Conservation (phyloP, 805 yeast species). For the Ogataea pignaliae region DNA sequence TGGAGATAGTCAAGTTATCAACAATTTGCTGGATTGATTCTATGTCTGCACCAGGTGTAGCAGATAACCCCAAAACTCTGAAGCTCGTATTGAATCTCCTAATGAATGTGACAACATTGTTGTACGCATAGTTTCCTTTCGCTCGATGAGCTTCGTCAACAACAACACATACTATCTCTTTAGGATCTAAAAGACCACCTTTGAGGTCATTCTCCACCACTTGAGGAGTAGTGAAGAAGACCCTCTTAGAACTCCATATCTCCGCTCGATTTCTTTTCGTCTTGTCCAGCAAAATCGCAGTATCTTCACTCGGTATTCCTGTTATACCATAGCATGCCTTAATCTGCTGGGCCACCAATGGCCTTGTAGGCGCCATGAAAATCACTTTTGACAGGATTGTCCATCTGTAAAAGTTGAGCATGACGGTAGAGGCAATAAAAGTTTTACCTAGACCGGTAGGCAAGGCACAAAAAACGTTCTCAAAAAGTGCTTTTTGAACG, state of each 20-base stretch:
- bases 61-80: slow-evolving; percentile 83
- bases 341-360: slow-evolving; percentile 93
- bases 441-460: slow-evolving; percentile 99
- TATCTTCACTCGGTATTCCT: slow-evolving; percentile 71
- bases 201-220: slow-evolving; percentile 87
- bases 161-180: slow-evolving; percentile 66
- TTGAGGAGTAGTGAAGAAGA: slow-evolving; percentile 94
- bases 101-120: slow-evolving; percentile 69
- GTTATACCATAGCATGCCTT: slow-evolving; percentile 86
- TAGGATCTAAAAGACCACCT: slow-evolving; percentile 73
- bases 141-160: slow-evolving; percentile 97
- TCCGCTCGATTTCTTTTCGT: slow-evolving; percentile 54
- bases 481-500: slow-evolving; percentile 62
- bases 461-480: slow-evolving; percentile 79
- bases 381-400: slow-evolving; percentile 72
- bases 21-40: slow-evolving; percentile 87
- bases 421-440: slow-evolving; percentile 89
- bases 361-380: slow-evolving; percentile 96
- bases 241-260: slow-evolving; percentile 73
- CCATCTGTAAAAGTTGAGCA: slow-evolving; percentile 89
- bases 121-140: slow-evolving; percentile 84
- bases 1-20: slow-evolving; percentile 65
- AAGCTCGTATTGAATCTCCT: slow-evolving; percentile 60
- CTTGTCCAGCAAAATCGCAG: slow-evolving; percentile 68
- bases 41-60: slow-evolving; percentile 89